Evolutionary conservation across 768 basidiomycete species (phyloP).

Genomic region (Suillus paluster): DNA sequence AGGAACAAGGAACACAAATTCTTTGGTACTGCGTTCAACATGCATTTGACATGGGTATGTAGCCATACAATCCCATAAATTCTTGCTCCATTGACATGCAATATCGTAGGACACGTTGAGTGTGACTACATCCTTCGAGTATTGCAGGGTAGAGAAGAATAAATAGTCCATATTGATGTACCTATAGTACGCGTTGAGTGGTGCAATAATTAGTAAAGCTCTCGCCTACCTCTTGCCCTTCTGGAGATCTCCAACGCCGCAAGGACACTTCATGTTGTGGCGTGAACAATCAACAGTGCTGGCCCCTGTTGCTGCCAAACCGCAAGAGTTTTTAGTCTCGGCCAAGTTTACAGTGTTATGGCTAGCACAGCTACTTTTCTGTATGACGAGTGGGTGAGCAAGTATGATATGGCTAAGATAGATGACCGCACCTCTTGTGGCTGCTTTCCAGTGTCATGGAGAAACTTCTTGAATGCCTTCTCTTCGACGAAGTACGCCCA

Average conservation of each 20-base stretch:
- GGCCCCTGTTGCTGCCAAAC: slow-evolving; percentile 23
- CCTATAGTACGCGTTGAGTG: slow-evolving; percentile 5
- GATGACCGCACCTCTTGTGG: slow-evolving; percentile 21
- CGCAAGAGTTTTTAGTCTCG: background rate
- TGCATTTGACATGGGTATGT: too few relatives aligned
- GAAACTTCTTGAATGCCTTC: slow-evolving; percentile 19
- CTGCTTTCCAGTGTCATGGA: slow-evolving; percentile 19
- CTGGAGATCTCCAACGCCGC: slow-evolving; percentile 20
- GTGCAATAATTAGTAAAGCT: background rate
- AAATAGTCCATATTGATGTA: slow-evolving; percentile 24
- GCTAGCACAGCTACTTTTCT: slow-evolving; percentile 21
- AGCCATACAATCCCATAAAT: slow-evolving; percentile 13
- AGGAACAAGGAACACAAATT: too few relatives aligned
- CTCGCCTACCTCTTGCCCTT: slow-evolving; percentile 18
- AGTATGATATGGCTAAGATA: background rate
- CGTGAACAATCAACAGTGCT: slow-evolving; percentile 29
- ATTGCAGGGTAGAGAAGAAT: slow-evolving; percentile 6
- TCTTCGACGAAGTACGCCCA: slow-evolving; percentile 31
- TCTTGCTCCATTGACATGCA: slow-evolving; percentile 17
- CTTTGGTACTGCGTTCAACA: too few relatives aligned
- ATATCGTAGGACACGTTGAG: slow-evolving; percentile 23
- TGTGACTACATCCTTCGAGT: slow-evolving; percentile 4
- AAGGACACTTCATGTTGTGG: slow-evolving; percentile 32
- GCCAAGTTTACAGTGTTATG: slow-evolving; percentile 16
- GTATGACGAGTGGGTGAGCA: slow-evolving; percentile 20